A percentile compares a stretch with the other conserved stretches of the same genome.
phyloP scores from a whole-genome alignment of 768 basidiomycete species.

The Pisolithus sp. region DNA sequence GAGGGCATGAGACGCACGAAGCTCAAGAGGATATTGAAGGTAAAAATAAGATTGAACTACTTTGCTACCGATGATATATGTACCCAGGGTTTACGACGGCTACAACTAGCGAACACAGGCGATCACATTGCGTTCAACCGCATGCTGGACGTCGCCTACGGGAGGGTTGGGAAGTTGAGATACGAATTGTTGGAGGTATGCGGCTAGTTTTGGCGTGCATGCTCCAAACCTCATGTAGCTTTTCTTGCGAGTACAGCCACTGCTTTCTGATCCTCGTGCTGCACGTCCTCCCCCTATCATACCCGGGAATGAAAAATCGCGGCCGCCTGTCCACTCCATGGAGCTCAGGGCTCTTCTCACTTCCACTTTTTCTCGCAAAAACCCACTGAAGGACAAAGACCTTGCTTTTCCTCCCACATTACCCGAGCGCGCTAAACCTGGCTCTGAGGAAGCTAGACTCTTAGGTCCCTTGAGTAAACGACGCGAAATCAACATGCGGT shows the following conservation, averaged over 20 bases:
- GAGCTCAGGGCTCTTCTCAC: conserved; percentile 60
- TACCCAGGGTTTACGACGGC: conserved; percentile 44
- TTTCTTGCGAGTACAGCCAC: conserved; percentile 35
- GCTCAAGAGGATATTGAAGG: conserved; percentile 48
- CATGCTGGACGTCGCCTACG: conserved; percentile 67
- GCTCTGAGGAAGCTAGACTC: conserved; percentile 50
- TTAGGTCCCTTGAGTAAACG: conserved; percentile 68
- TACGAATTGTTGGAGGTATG: conserved; percentile 62
- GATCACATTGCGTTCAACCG: conserved; percentile 44
- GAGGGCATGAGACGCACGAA: conserved; percentile 31
- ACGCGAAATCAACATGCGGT: conserved; percentile 65
- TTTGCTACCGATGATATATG: not conserved
- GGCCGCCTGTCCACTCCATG: conserved; percentile 60
- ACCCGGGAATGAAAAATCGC: conserved; percentile 42
- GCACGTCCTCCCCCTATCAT: conserved; percentile 45
- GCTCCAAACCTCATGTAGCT: conserved; percentile 5
- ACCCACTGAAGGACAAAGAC: conserved; percentile 34
- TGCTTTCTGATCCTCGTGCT: conserved; percentile 42
- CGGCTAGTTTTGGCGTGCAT: not conserved
- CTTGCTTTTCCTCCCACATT: conserved; percentile 48
- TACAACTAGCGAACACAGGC: conserved; percentile 51
- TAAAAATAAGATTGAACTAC: conserved; percentile 13
- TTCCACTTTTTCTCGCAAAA: conserved; percentile 40
- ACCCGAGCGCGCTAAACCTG: conserved; percentile 49
- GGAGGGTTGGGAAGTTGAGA: conserved; percentile 63